Evolutionary conservation across 2,329 filamentous ascomycete genomes (phyloP).

Genomic region (Trichoderma aggressivum): DNA sequence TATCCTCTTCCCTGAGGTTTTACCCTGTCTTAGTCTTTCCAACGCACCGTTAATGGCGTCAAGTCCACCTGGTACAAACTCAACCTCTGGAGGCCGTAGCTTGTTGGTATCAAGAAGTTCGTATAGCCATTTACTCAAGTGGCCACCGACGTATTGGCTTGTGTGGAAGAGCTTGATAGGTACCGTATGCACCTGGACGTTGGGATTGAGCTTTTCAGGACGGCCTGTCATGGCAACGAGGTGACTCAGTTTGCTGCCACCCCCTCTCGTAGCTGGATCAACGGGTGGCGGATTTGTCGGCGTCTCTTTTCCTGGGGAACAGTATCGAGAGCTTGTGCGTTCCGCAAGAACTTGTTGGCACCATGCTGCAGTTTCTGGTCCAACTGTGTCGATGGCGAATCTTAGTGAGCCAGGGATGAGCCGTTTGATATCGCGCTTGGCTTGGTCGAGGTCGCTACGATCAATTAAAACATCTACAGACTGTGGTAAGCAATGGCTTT

Average conservation of each 20-base stretch:
- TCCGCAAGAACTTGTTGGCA: conserved; percentile 17
- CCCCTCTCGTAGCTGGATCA: background rate
- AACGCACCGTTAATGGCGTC: conserved; percentile 10
- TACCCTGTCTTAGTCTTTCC: background rate
- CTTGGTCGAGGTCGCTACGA: conserved; percentile 10
- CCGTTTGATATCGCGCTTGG: conserved; percentile 7
- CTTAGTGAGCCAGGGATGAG: conserved; percentile 5
- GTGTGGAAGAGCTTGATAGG: conserved; percentile 16
- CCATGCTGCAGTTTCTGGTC: conserved; percentile 4
- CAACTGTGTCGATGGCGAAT: conserved; percentile 12
- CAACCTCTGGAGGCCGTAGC: background rate
- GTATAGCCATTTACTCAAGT: conserved; percentile 16
- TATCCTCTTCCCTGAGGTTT: conserved; percentile 5
- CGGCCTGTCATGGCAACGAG: conserved; percentile 3
- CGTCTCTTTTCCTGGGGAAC: conserved; percentile 2
- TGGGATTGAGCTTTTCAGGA: background rate
- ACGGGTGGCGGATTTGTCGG: conserved; percentile 7
- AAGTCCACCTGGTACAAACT: conserved; percentile 1
- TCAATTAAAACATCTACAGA: background rate
- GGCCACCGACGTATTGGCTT: background rate
- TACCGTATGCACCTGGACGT: conserved; percentile 10
- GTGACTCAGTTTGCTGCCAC: conserved; percentile 15
- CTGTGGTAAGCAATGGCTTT: background rate
- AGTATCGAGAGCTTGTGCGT: conserved; percentile 16
- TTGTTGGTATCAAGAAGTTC: conserved; percentile 5